Base-by-base conservation (phyloP, 2,329 filamentous ascomycete genomes). In the Hirsutella minnesotensis region DNA sequence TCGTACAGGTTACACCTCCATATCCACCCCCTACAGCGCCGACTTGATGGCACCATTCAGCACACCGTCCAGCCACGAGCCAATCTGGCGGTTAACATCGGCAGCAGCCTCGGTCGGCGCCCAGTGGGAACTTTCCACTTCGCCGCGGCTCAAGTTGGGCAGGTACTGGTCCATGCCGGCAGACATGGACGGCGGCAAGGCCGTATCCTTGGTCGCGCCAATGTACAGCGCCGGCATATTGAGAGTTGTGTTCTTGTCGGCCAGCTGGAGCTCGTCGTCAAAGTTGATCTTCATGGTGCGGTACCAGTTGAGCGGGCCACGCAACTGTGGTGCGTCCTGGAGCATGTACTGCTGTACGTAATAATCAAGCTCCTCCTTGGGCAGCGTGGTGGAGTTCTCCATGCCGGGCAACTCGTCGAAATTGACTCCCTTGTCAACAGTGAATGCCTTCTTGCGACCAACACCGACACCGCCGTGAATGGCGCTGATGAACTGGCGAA, bases 121-220 rank as follows among this genome's bases (percentile, higher is more conserved):
- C 90, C 90, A 96, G 63, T 96, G 92, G 16, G 72, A 68, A 0
- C 82, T 73, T 30, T 80, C 43, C 8, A 95, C 81, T 57, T 84
- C 76, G 9, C 65, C 71, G 46, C 72, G 69, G 8, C 75, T 83
- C 54, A 94, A 61, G 38, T 77, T 71, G 3, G 75, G 73, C 46
- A 90, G 77, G 48, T 68, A 65, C 49, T 70, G 67, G 18, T 79
- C 79, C 86, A 95, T 95, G 1, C 75, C 75, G 20, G 62, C 64
- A 1, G 82, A 74, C 75, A 95, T 76, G 33, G 70, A 66, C 1
- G 85, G 79, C 44, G 81, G 83, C 51, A 96, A 66, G 1, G 89
- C 84, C 0, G 54, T 53, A 59, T 98, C 92, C 38, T 72, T 68
- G 19, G 70, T 73, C 1, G 86, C 88, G 44, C 76, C 70, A 47